These are phyloP conservation scores for Cryptococcus sp. DNA, from an alignment of 1,284 basidiomycete genomes.

Conservation along the genomic window DNA sequence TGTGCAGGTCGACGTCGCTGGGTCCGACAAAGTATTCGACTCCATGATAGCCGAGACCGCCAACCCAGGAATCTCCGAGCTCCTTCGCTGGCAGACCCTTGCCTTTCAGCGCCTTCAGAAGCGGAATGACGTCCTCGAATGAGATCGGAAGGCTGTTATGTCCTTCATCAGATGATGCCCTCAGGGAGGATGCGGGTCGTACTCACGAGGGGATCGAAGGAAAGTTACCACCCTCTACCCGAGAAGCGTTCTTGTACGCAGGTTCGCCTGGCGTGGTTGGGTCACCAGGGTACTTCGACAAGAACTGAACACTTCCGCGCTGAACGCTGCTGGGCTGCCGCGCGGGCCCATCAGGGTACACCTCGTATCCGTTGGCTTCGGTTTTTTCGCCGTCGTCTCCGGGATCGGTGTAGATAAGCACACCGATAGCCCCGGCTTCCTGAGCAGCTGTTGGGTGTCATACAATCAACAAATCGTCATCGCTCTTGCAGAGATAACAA, in stretches of 20 bases:
- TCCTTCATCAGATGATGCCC: background rate
- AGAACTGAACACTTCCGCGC: slow-evolving; percentile 81
- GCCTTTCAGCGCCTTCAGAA: slow-evolving; percentile 54
- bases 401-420: slow-evolving; percentile 81
- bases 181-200: background rate
- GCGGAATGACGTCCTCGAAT: slow-evolving; percentile 57
- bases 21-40: slow-evolving; percentile 60
- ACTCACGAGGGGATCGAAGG: slow-evolving; percentile 73
- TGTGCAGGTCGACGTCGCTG: slow-evolving; percentile 53
- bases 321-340: slow-evolving; percentile 76
- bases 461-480: background rate
- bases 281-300: slow-evolving; percentile 66
- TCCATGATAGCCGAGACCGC: slow-evolving; percentile 53
- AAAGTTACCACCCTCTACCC: slow-evolving; percentile 67
- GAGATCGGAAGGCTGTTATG: slow-evolving; percentile 53
- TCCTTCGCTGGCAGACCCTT: slow-evolving; percentile 43
- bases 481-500: background rate
- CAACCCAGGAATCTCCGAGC: slow-evolving; percentile 55
- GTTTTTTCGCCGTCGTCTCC: slow-evolving; percentile 84
- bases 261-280: slow-evolving; percentile 77
- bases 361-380: slow-evolving; percentile 70
- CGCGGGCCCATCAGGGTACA: slow-evolving; percentile 84
- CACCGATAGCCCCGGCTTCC: slow-evolving; percentile 69
- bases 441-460: slow-evolving; percentile 61
- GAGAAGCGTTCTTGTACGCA: slow-evolving; percentile 78